Base-by-base conservation (phyloP, 2,329 filamentous ascomycete genomes). In the Talaromyces sp. region DNA sequence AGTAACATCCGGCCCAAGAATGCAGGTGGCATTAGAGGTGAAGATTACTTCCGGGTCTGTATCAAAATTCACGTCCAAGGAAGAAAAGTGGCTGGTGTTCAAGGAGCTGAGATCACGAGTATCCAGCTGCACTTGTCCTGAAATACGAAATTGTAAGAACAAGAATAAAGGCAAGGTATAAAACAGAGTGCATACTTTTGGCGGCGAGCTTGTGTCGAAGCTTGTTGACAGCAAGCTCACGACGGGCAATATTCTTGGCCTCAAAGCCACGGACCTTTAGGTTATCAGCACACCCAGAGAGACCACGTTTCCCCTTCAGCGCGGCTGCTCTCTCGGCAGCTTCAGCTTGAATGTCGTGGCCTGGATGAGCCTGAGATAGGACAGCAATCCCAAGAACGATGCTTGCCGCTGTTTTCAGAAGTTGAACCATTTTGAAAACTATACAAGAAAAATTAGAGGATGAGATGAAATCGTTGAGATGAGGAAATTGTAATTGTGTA, bases 21-120 rank as follows among this genome's bases (percentile, higher is more conserved):
- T n/a, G 22, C 60, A 62, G 3, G 48, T 62, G 2, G 9, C 37
- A 33, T 62, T 62, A 1, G 35, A 43, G 2, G 33, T 11, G n/a
- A 62, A 62, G 2, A 62, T 47, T 3, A 54, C 19, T 24, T 56
- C 60, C 10, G 60, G 60, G 22, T 62, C 48, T 3, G 35, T 39
- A 33, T 47, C 43, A 13, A 47, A 47, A 47, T 47, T 5, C 19
- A 47, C 43, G 43, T 47, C 43, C 19, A 47, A 19, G 10, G 43
- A 22, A 11, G 43, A 47, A 24, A 47, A 22, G 19, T 47, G 43
- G 19, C 35, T 24, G 10, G 48, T 62, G 14, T 43, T 56, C 22
- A 56, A 22, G 3, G 47, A 41, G 19, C 8, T 22, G 33, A 45
- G 24, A 13, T 54, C 45, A 43, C 60, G 60, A 9, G 8, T 19